Evolutionary conservation across 2,329 filamentous ascomycete genomes (phyloP).

Genomic region (Gaeumannomyces sp.): DNA sequence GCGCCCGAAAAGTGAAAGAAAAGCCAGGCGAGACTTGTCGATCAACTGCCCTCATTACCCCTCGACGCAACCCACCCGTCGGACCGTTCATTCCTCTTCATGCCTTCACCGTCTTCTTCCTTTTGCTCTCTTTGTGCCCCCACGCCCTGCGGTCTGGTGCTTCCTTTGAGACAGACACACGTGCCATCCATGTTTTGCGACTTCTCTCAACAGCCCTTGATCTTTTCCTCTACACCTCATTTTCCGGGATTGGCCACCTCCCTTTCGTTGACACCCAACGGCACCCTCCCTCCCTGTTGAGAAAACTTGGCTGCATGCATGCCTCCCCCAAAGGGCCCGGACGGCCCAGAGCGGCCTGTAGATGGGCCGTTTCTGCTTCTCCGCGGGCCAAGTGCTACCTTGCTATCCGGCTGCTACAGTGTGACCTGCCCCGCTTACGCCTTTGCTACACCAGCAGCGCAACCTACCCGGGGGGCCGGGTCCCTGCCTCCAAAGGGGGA

Average conservation of each 20-base stretch:
- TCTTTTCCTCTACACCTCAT: too few species aligned
- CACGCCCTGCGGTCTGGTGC: too few species aligned
- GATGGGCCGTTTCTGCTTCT: neutral
- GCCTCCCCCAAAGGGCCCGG: too few species aligned
- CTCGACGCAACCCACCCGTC: too few species aligned
- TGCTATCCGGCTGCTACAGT: neutral
- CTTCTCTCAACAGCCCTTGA: neutral
- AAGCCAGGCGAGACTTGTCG: neutral
- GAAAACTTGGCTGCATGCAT: neutral
- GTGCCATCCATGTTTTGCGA: neutral
- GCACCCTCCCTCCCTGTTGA: neutral
- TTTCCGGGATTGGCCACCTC: too few species aligned
- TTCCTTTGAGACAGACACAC: neutral
- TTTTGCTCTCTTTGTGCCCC: too few species aligned
- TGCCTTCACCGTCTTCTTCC: too few species aligned
- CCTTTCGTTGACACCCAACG: neutral
- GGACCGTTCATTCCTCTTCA: too few species aligned
- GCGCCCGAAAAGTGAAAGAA: neutral
- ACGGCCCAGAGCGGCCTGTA: too few species aligned
- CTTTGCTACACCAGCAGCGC: too few species aligned
- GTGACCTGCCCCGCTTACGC: neutral
- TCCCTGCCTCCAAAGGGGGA: neutral
- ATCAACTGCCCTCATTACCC: too few species aligned
- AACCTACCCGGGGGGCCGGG: too few species aligned
- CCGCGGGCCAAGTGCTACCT: neutral